A percentile compares a stretch with the other conserved stretches of the same genome.
Evolutionary conservation across 73 alveolate species (phyloP).

Genomic region (Tetrahymena malaccensis): DNA sequence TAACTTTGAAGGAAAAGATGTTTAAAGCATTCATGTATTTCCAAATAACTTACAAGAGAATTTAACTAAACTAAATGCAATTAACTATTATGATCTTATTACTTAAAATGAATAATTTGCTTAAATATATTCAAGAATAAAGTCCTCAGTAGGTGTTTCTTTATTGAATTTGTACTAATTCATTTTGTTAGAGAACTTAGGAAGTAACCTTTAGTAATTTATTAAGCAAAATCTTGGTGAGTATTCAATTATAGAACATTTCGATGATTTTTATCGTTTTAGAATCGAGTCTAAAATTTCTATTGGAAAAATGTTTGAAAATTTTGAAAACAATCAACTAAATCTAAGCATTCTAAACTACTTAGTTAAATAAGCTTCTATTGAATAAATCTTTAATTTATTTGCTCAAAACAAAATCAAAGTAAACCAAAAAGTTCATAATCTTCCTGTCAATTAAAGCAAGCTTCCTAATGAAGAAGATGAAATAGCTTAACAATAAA

Average conservation of each 20-base stretch:
- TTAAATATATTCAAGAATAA: background rate
- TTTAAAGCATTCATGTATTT: background rate
- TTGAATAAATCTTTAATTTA: conserved; percentile 44
- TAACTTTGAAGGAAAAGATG: background rate
- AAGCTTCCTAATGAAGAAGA: background rate
- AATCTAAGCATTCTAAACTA: conserved; percentile 46
- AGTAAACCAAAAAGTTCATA: background rate
- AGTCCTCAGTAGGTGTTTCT: background rate
- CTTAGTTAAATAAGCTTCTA: conserved; percentile 40
- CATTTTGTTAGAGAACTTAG: background rate
- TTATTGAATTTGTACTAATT: conserved; percentile 2
- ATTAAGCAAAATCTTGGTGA: conserved; percentile 33
- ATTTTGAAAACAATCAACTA: conserved; percentile 47
- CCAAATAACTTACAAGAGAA: conserved; percentile 1
- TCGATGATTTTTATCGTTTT: conserved; percentile 55
- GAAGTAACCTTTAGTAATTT: conserved; percentile 13
- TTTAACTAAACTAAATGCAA: background rate
- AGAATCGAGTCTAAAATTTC: conserved; percentile 23
- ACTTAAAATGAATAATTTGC: conserved; percentile 18
- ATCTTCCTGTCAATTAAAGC: background rate
- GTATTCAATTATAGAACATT: conserved; percentile 25
- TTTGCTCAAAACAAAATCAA: conserved; percentile 32
- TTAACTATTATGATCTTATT: conserved; percentile 6
- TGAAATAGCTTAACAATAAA: background rate
- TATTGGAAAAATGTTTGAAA: background rate